These are phyloP conservation scores for Hibiscus syriacus DNA, from an alignment of 345 rosid genomes.

Conservation along the genomic window DNA sequence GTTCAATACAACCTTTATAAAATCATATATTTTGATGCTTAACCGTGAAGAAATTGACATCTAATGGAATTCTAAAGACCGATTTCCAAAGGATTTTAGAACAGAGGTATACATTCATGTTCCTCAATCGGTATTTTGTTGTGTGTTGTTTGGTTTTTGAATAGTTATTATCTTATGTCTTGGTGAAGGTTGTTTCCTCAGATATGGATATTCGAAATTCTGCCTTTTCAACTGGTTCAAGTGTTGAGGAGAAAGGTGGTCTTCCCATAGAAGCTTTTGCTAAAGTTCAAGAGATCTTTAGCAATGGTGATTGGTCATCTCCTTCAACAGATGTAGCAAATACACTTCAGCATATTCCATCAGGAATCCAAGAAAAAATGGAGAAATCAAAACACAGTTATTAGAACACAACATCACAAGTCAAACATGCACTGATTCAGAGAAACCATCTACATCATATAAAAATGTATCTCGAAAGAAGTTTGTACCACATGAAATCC, in stretches of 20 bases:
- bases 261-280: conserved; percentile 68
- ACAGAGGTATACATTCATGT: conserved; percentile 56
- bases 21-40: conserved; percentile 54
- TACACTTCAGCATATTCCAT: conserved; percentile 30
- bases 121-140: not conserved
- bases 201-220: conserved; percentile 51
- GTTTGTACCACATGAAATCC: not conserved
- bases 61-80: conserved; percentile 51
- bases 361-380: not conserved
- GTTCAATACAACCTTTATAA: conserved; percentile 69
- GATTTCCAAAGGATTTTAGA: conserved; percentile 61
- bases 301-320: conserved; percentile 52
- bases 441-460: conserved; percentile 12
- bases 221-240: conserved; percentile 35
- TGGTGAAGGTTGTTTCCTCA: conserved; percentile 59
- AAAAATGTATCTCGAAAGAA: not conserved
- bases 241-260: conserved; percentile 51
- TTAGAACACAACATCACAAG: conserved; percentile 18
- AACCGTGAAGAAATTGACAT: conserved; percentile 60
- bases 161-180: conserved; percentile 19
- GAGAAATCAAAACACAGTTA: conserved; percentile 32
- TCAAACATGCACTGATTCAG: conserved; percentile 23
- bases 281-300: conserved; percentile 54
- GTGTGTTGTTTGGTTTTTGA: conserved; percentile 8
- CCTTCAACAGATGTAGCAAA: conserved; percentile 45